phyloP scores from a whole-genome alignment of 495 filamentous ascomycete genomes.

The Saxispiralis lemnorum region DNA sequence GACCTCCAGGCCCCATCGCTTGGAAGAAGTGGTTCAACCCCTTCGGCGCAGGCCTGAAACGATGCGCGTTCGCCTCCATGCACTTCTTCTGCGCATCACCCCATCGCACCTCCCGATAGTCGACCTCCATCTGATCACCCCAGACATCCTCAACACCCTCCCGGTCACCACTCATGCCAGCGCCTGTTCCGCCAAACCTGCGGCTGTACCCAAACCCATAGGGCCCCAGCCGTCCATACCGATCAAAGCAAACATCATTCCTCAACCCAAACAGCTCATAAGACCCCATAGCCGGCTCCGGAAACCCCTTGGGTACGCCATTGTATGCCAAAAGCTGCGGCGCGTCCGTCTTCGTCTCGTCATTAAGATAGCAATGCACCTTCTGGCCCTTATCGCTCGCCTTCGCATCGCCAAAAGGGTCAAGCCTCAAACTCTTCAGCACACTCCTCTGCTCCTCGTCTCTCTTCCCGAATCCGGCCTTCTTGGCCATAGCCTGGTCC shows the following conservation, averaged over 20 bases:
- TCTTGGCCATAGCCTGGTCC: conserved; percentile 9
- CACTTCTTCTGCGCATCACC: conserved; percentile 55
- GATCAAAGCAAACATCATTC: conserved; percentile 84
- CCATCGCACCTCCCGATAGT: conserved; percentile 61
- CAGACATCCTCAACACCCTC: conserved; percentile 61
- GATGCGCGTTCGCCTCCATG: conserved; percentile 45
- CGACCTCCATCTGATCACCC: conserved; percentile 43
- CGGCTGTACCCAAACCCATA: conserved; percentile 77
- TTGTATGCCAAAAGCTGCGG: conserved; percentile 51
- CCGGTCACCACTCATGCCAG: conserved; percentile 60
- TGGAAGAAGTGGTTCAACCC: conserved; percentile 30
- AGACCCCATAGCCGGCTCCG: conserved; percentile 63
- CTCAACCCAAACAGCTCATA: conserved; percentile 63
- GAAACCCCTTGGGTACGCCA: conserved; percentile 64
- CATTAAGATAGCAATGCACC: conserved; percentile 60
- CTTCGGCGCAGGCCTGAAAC: conserved; percentile 37
- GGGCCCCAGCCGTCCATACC: conserved; percentile 70
- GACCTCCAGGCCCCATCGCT: conserved; percentile 28
- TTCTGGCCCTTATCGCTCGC: conserved; percentile 39
- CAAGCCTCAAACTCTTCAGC: conserved; percentile 11
- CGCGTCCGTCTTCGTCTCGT: conserved; percentile 38
- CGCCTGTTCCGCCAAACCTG: conserved; percentile 60
- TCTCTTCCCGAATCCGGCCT: conserved; percentile 9
- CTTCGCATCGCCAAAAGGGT: conserved; percentile 13
- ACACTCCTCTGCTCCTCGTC: conserved; percentile 13